Conservation (phyloP, 1,284 basidiomycete species). For the Ustilago trichophora region DNA sequence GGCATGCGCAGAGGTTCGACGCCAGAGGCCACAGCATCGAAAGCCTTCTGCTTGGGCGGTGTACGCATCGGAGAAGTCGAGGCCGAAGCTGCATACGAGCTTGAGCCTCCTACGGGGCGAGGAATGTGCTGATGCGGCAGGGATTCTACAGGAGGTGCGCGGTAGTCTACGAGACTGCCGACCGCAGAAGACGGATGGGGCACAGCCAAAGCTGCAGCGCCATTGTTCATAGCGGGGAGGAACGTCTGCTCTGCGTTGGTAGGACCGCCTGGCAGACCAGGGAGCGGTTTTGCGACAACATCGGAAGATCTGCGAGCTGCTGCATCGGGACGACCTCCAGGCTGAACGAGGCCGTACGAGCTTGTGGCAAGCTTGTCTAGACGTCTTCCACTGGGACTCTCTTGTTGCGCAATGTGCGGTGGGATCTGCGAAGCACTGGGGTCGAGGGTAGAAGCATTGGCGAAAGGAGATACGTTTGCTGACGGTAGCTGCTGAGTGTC, state of each 20-base stretch:
- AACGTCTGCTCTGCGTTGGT: constrained; percentile 35
- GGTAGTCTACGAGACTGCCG: constrained; percentile 13
- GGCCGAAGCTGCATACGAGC: not conserved
- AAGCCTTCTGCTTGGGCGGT: constrained; percentile 20
- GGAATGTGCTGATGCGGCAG: constrained; percentile 57
- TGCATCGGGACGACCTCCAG: constrained; percentile 28
- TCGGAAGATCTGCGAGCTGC: constrained; percentile 20
- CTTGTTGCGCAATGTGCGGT: constrained; percentile 2
- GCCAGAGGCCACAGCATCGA: not conserved
- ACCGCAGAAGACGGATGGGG: constrained; percentile 1
- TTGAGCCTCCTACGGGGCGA: constrained; percentile 23
- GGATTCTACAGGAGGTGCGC: constrained; percentile 7
- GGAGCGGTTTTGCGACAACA: constrained; percentile 42
- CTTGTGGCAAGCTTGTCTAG: constrained; percentile 19
- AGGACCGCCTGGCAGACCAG: constrained; percentile 26
- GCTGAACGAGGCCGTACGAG: constrained; percentile 42
- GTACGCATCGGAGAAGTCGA: constrained; percentile 21
- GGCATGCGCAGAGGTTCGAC: constrained; percentile 28
- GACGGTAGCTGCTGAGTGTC: constrained; percentile 16
- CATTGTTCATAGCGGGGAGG: constrained; percentile 17
- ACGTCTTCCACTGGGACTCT: constrained; percentile 14
- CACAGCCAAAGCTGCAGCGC: not conserved
- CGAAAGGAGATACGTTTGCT: constrained; percentile 1
- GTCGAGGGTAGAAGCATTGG: constrained; percentile 4
- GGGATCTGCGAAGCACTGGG: constrained; percentile 10